These are phyloP conservation scores for Stachybotrys elegans DNA, from an alignment of 2,329 filamentous ascomycete genomes.

Conservation along the genomic window DNA sequence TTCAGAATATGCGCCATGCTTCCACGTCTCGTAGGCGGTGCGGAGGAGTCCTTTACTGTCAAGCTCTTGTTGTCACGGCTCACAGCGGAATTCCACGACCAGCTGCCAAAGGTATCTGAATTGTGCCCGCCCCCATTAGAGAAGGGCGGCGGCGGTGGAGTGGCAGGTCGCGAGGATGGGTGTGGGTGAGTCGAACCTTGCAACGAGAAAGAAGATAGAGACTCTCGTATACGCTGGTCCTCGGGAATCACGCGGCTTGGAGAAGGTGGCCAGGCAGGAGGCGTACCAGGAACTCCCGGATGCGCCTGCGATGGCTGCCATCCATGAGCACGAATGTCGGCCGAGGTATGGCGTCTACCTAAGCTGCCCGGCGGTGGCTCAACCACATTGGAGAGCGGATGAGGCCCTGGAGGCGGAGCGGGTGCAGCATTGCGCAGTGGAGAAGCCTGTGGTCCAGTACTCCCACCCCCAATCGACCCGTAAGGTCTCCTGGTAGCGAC, in stretches of 20 bases:
- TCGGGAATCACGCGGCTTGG: conserved; percentile 45
- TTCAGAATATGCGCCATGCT: conserved; percentile 63
- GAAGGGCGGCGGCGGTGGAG: conserved; percentile 47
- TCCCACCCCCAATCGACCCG: conserved; percentile 76
- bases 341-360: conserved; percentile 83
- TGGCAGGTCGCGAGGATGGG: conserved; percentile 48
- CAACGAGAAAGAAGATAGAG: conserved; percentile 50
- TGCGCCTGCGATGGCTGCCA: conserved; percentile 62
- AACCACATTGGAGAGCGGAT: conserved; percentile 55
- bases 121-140: conserved; percentile 35
- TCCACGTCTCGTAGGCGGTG: conserved; percentile 50
- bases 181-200: conserved; percentile 34
- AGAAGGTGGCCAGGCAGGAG: conserved; percentile 49
- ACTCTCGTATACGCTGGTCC: conserved; percentile 53
- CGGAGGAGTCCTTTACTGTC: conserved; percentile 48
- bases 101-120: conserved; percentile 45
- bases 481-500: conserved; percentile 73
- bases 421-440: conserved; percentile 65
- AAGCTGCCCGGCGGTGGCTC: conserved; percentile 64
- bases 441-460: conserved; percentile 60
- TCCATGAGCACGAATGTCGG: conserved; percentile 86
- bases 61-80: conserved; percentile 47
- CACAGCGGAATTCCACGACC: conserved; percentile 49
- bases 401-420: conserved; percentile 58
- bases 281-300: conserved; percentile 51